Conservation (phyloP, 768 basidiomycete species). For the Hirschioporus abietinus region DNA sequence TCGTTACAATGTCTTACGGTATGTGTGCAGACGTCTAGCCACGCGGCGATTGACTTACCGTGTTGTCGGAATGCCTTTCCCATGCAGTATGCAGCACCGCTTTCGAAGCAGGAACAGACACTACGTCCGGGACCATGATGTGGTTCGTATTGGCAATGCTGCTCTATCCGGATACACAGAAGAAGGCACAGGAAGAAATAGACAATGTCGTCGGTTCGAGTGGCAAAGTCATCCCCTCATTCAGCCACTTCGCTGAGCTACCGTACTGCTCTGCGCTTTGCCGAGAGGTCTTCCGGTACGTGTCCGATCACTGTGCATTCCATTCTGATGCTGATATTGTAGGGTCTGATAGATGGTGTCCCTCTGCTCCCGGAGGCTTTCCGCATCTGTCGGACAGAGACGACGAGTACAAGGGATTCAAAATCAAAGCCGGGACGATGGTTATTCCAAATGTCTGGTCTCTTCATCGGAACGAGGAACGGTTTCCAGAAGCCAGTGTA, state of each 20-base stretch:
- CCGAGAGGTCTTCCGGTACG: constrained; percentile 14
- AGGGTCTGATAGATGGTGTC: neutral
- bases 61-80: neutral
- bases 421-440: constrained; percentile 21
- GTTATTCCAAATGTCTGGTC: constrained; percentile 24
- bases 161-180: constrained; percentile 19
- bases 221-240: constrained; percentile 8
- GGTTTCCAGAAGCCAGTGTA: constrained; percentile 5
- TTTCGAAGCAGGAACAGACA: constrained; percentile 22
- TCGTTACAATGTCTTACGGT: constrained; percentile 13
- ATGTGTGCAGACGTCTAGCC: neutral
- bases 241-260: constrained; percentile 9
- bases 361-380: constrained; percentile 8
- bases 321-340: neutral
- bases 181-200: constrained; percentile 24
- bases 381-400: constrained; percentile 20
- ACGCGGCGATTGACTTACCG: neutral
- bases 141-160: constrained; percentile 22
- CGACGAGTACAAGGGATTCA: constrained; percentile 22
- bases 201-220: constrained; percentile 16
- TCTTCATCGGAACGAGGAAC: constrained; percentile 7
- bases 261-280: constrained; percentile 12
- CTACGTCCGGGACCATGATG: constrained; percentile 15
- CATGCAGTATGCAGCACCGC: constrained; percentile 17
- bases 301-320: neutral